These are phyloP conservation scores for Aspergillus flavus DNA, from an alignment of 2,329 filamentous ascomycete species.

Conservation along the genomic window DNA sequence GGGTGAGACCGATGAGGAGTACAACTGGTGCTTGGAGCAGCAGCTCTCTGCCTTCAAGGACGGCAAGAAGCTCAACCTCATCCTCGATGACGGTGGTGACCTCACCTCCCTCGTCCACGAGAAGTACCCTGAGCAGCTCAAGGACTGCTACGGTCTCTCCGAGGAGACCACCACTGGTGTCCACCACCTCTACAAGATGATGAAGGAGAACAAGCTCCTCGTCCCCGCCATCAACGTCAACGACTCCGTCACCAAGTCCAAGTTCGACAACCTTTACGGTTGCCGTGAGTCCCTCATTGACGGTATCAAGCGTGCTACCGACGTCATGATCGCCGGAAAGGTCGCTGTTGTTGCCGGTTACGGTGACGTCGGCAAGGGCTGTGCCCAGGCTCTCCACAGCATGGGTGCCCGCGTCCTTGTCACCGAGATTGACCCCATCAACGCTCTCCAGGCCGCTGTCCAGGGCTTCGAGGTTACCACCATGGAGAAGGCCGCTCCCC, in stretches of 20 bases:
- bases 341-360: slow-evolving; percentile 95
- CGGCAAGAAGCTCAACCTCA: slow-evolving; percentile 94
- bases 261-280: slow-evolving; percentile 99
- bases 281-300: slow-evolving; percentile 98
- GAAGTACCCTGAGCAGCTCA: slow-evolving; percentile 98
- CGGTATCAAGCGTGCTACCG: slow-evolving; percentile 99
- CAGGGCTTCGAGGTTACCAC: slow-evolving; percentile 95
- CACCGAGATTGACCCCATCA: slow-evolving; percentile 98
- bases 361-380: slow-evolving; percentile 99
- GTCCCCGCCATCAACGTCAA: slow-evolving; percentile 99
- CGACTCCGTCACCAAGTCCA: slow-evolving; percentile 99
- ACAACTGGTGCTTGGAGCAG: slow-evolving; percentile 99
- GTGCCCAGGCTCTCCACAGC: slow-evolving; percentile 89
- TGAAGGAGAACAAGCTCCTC: slow-evolving; percentile 86
- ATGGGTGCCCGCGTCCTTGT: slow-evolving; percentile 97
- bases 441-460: slow-evolving; percentile 97
- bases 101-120: slow-evolving; percentile 93
- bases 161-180: slow-evolving; percentile 99
- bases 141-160: slow-evolving; percentile 96
- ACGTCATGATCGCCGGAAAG: slow-evolving; percentile 99
- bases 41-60: slow-evolving; percentile 97
- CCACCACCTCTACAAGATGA: slow-evolving; percentile 98
- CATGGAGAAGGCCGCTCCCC: slow-evolving; percentile 91
- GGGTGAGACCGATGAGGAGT: slow-evolving; percentile 99
- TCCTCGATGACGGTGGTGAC: slow-evolving; percentile 98